A percentile compares a stretch with the other conserved stretches of the same genome.
These are phyloP conservation scores for Fusarium cyanostomum DNA, from an alignment of 2,329 filamentous ascomycete species.

Conservation along the genomic window DNA sequence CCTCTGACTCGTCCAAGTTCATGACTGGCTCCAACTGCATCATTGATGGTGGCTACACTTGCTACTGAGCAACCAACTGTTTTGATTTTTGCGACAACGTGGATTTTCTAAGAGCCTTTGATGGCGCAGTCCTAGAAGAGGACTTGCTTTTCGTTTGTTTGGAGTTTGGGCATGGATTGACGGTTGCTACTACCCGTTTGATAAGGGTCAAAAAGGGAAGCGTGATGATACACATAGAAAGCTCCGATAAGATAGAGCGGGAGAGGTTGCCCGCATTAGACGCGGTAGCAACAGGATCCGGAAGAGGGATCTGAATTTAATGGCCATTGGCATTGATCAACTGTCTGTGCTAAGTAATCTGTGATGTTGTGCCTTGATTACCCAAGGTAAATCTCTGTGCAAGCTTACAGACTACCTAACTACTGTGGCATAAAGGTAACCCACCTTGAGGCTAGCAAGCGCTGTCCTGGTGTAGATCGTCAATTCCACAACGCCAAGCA, in stretches of 20 bases:
- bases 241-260: constrained; percentile 28
- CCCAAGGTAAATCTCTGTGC: neutral
- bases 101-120: neutral
- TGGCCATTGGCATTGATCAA: constrained; percentile 20
- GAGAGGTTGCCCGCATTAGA: constrained; percentile 21
- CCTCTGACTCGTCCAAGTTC: constrained; percentile 76
- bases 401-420: neutral
- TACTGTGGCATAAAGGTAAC: neutral
- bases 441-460: neutral
- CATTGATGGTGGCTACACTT: constrained; percentile 76
- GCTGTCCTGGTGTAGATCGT: constrained; percentile 11
- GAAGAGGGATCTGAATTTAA: constrained; percentile 28
- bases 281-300: constrained; percentile 14
- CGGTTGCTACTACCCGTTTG: constrained; percentile 5
- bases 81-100: constrained; percentile 4
- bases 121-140: neutral
- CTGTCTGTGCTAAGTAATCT: neutral
- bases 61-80: constrained; percentile 57
- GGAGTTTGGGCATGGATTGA: constrained; percentile 30
- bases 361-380: neutral
- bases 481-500: constrained; percentile 12
- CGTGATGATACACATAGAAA: constrained; percentile 30
- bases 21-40: constrained; percentile 81
- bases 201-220: constrained; percentile 13
- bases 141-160: constrained; percentile 30